These are phyloP conservation scores for Mycena metata DNA, from an alignment of 768 basidiomycete genomes.

Conservation along the genomic window DNA sequence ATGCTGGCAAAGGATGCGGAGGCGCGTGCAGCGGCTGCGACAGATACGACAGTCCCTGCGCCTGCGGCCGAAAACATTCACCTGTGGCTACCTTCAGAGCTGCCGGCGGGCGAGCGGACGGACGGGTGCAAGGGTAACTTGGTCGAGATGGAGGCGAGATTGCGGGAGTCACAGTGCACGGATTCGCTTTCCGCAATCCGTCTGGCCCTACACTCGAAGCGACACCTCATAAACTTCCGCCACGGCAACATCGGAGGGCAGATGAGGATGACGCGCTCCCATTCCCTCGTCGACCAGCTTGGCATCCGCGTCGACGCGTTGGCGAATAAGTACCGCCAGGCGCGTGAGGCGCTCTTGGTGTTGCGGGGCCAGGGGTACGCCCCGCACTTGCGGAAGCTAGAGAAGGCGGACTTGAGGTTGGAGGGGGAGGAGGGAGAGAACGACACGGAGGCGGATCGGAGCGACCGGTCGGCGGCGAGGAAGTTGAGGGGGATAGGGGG, in stretches of 20 bases:
- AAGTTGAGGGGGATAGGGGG: not conserved
- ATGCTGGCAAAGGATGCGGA: conserved; percentile 12
- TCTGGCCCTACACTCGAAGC: conserved; percentile 8
- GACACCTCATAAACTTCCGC: conserved; percentile 14
- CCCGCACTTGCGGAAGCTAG: not conserved
- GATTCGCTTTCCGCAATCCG: conserved; percentile 4
- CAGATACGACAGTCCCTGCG: not conserved
- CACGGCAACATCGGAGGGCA: conserved; percentile 18
- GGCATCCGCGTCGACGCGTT: not conserved
- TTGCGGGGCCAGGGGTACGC: not conserved
- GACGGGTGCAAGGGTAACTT: not conserved
- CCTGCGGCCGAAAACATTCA: conserved; percentile 8
- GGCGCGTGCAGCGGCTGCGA: not conserved
- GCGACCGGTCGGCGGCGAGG: not conserved
- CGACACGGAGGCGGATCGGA: not conserved
- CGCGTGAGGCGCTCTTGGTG: not conserved
- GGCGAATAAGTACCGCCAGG: not conserved
- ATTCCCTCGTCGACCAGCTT: not conserved
- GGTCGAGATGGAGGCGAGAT: not conserved
- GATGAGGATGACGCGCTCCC: not conserved
- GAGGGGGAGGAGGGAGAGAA: not conserved
- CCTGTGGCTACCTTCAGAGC: conserved; percentile 11
- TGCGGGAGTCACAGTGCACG: conserved; percentile 19
- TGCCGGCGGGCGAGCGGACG: not conserved
- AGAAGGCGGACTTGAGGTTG: not conserved